A percentile compares a stretch with the other conserved stretches of the same genome.
These are phyloP conservation scores for Mycosphaerelloides madeirae DNA, from an alignment of 2,329 filamentous ascomycete genomes.

Conservation along the genomic window DNA sequence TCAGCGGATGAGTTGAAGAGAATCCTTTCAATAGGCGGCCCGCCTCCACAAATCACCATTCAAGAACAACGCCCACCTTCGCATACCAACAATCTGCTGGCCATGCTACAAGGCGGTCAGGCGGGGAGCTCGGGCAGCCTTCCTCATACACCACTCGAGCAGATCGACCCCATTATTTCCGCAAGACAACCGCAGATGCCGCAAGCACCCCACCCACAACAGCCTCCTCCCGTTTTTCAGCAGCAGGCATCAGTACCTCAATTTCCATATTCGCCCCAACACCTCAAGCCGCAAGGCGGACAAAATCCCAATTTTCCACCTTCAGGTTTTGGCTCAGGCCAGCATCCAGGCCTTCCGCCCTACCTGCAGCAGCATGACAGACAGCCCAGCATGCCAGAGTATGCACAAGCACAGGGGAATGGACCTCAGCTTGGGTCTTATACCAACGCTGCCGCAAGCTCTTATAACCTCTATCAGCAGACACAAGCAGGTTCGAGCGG, in stretches of 20 bases:
- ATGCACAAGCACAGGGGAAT: not conserved
- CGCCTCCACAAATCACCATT: not conserved
- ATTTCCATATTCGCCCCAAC: conserved; percentile 42
- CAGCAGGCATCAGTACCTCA: conserved; percentile 47
- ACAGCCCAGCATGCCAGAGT: conserved; percentile 19
- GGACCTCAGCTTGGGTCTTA: not conserved
- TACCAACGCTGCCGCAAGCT: conserved; percentile 5
- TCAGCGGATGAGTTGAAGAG: conserved; percentile 46
- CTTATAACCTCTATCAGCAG: not conserved
- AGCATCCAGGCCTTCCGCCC: conserved; percentile 13
- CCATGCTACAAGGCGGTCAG: conserved; percentile 48
- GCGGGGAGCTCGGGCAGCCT: conserved; percentile 12
- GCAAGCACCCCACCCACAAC: conserved; percentile 45
- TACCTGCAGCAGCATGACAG: conserved; percentile 24
- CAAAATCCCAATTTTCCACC: conserved; percentile 14
- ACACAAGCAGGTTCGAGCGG: not conserved
- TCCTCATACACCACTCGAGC: conserved; percentile 48
- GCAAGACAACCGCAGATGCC: conserved; percentile 52
- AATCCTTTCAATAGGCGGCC: conserved; percentile 40
- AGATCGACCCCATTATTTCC: conserved; percentile 44
- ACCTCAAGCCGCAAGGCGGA: conserved; percentile 32
- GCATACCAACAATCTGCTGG: conserved; percentile 50
- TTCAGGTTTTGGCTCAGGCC: no score
- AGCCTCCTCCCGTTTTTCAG: conserved; percentile 44
- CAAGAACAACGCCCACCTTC: conserved; percentile 26